phyloP scores from a whole-genome alignment of 2,329 filamentous ascomycete species.

The Fusarium concolor region DNA sequence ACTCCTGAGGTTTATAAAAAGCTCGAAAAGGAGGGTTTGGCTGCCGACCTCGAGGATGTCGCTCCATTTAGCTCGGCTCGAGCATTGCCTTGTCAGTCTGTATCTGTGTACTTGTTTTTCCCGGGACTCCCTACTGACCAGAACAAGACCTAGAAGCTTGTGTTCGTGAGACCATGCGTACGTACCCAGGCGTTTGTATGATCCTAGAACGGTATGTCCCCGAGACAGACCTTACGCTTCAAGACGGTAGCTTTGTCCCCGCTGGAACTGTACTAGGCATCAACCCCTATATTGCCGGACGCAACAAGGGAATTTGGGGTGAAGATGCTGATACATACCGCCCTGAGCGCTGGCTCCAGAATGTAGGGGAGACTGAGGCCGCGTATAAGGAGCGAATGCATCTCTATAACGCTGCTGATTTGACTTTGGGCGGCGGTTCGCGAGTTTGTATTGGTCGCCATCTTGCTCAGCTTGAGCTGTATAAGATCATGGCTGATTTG shows the following conservation, averaged over 20 bases:
- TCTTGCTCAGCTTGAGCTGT: slow-evolving; percentile 51
- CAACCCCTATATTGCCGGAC: slow-evolving; percentile 55
- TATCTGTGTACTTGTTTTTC: too few relatives aligned
- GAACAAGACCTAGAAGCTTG: slow-evolving; percentile 59
- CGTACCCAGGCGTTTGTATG: slow-evolving; percentile 59
- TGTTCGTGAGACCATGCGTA: slow-evolving; percentile 60
- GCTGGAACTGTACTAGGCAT: slow-evolving; percentile 55
- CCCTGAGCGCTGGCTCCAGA: slow-evolving; percentile 61
- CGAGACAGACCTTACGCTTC: slow-evolving; percentile 50
- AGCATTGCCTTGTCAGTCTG: slow-evolving; percentile 31
- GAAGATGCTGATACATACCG: slow-evolving; percentile 58
- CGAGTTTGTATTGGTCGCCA: slow-evolving; percentile 52
- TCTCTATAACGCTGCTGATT: slow-evolving; percentile 52
- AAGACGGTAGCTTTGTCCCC: slow-evolving; percentile 50
- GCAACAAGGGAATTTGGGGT: slow-evolving; percentile 58
- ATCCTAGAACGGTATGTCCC: slow-evolving; percentile 61
- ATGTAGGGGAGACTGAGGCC: slow-evolving; percentile 17
- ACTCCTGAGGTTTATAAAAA: slow-evolving; percentile 45
- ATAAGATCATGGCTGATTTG: slow-evolving; percentile 57
- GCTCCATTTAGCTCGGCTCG: slow-evolving; percentile 29
- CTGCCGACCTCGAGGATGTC: slow-evolving; percentile 21
- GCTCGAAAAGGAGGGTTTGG: slow-evolving; percentile 25
- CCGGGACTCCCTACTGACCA: too few relatives aligned
- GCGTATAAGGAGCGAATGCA: slow-evolving; percentile 50
- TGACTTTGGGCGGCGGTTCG: slow-evolving; percentile 52